Conservation (phyloP, 2,329 filamentous ascomycete genomes). For the Trichoderma atroviride region DNA sequence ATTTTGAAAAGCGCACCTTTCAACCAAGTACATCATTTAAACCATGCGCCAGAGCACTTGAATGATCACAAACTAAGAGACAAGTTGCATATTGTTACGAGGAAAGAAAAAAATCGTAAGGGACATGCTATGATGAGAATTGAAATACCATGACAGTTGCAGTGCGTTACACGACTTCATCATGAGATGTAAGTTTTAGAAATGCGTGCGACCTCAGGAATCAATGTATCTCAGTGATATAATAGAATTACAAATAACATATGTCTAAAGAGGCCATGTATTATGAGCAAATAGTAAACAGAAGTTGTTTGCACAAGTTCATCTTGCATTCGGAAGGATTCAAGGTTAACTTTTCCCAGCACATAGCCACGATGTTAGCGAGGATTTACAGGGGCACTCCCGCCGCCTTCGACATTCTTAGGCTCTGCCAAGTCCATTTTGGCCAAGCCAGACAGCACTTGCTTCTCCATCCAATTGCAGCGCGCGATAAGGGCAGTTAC, state of each 20-base stretch:
- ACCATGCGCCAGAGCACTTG: too few species aligned
- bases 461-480: constrained; percentile 32
- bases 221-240: not conserved
- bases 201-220: too few species aligned
- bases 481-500: constrained; percentile 35
- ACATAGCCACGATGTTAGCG: not conserved
- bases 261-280: not conserved
- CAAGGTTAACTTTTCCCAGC: not conserved
- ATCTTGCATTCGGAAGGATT: not conserved
- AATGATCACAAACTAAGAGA: too few species aligned
- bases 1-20: too few species aligned
- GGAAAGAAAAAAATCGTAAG: too few species aligned
- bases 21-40: too few species aligned
- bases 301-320: not conserved
- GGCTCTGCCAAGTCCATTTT: not conserved
- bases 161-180: too few species aligned
- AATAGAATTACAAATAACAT: not conserved
- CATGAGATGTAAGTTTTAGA: too few species aligned
- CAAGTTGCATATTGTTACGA: too few species aligned
- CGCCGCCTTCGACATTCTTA: not conserved
- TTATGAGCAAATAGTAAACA: not conserved
- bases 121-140: too few species aligned
- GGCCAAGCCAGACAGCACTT: not conserved
- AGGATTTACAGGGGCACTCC: constrained; percentile 6
- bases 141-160: too few species aligned